phyloP scores from a whole-genome alignment of 1,139 yeast genomes.

The Sugiyamaella neomexicana region DNA sequence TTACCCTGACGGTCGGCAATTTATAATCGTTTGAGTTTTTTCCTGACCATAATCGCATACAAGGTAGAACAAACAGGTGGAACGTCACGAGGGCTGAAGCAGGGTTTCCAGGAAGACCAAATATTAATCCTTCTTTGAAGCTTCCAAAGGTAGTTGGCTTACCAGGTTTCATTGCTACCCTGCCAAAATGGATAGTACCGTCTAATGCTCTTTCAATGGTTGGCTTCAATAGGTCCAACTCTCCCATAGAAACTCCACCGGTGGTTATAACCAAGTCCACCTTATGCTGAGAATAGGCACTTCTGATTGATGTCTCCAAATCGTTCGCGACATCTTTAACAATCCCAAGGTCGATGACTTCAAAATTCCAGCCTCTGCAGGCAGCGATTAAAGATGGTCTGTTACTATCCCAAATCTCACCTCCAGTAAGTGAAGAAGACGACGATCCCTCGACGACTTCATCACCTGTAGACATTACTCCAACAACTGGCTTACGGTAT shows the following conservation, averaged over 20 bases:
- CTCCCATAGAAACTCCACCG: slow-evolving; percentile 61
- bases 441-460: slow-evolving; percentile 45
- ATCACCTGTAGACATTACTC: slow-evolving; percentile 52
- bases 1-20: slow-evolving; percentile 40
- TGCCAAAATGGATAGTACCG: slow-evolving; percentile 51
- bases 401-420: slow-evolving; percentile 51
- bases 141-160: slow-evolving; percentile 57
- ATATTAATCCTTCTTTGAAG: slow-evolving; percentile 37
- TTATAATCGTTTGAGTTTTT: slow-evolving; percentile 24
- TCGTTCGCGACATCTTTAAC: slow-evolving; percentile 40
- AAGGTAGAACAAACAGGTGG: slow-evolving; percentile 50
- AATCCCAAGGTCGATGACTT: slow-evolving; percentile 47
- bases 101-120: slow-evolving; percentile 56
- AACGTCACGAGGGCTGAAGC: slow-evolving; percentile 52
- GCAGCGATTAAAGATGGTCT: slow-evolving; percentile 47
- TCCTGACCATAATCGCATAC: slow-evolving; percentile 43
- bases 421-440: slow-evolving; percentile 31
- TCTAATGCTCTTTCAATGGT: slow-evolving; percentile 44
- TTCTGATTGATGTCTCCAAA: slow-evolving; percentile 35
- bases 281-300: slow-evolving; percentile 19
- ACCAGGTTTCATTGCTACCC: slow-evolving; percentile 57
- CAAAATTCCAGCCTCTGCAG: slow-evolving; percentile 39
- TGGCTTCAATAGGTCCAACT: slow-evolving; percentile 50
- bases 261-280: slow-evolving; percentile 50
- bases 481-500: slow-evolving; percentile 45